Base-by-base conservation (phyloP, 1,139 yeast genomes). In the Saccharomycopsis crataegensis region DNA sequence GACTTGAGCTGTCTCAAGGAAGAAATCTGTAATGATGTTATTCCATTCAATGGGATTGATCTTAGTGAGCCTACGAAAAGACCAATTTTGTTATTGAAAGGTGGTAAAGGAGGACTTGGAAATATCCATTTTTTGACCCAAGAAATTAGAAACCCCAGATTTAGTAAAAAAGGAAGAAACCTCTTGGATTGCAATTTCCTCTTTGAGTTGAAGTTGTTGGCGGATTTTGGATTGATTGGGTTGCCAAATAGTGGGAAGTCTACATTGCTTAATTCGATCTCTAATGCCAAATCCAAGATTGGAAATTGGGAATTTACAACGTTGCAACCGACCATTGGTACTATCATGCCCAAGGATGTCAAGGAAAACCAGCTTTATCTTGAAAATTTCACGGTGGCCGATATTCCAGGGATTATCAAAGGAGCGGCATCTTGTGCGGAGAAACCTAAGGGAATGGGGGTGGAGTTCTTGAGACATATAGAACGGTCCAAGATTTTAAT, bases 231-330 rank as follows among this genome's bases (percentile, higher is more conserved):
- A 0, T 73, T 93, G 9, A 96, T 93, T 28, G 99, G 99, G 0
- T 72, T 93, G 33, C 99, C 99, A 0, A 93, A 93, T 67, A 97
- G 98, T 5, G 99, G 99, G 1, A 93, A 93, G 66, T 88, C 96
- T 1, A 89, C 97, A 0, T 73, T 93, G 37, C 69, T 93, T 49
- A 72, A 95, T 54, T 91, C 96, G n/a, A 89, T 93, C 22, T 88
- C 96, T 0, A 78, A 81, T 56, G 98, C 99, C 0, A 76, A 84
- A 56, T 98, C 99, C 1, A 73, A 90, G 57, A 89, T 93, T 11
- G 99, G 98, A 0, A 95, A 90, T 67, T 93, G 98, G 97, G 96
- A 87, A 65, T 93, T 93, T 65, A 93, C 99, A 0, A 93, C 99
- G 1, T 71, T 93, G 55, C 89, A 83, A 60, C 99, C 99, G 0